Base-by-base conservation (phyloP, 2,329 filamentous ascomycete species). In the Bipolaris cookei region DNA sequence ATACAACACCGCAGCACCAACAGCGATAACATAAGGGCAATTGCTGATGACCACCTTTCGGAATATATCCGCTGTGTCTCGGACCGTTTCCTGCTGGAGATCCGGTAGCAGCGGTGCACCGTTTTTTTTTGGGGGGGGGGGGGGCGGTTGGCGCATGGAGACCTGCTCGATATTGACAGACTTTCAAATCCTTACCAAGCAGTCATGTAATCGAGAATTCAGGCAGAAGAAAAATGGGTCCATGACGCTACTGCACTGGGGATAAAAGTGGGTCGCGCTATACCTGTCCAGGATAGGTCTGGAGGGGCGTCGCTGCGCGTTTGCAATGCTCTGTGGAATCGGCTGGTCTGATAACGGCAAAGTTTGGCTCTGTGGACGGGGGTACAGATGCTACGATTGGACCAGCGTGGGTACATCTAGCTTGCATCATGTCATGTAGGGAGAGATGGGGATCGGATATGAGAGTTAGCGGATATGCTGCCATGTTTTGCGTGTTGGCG, bases 151-250 rank as follows among this genome's bases (percentile, higher is more conserved):
- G 10, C 25, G 25, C 7, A 28, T 28, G 25, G 25, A 28, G 25
- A 28, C 25, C 25, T 28, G 25, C 7, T 13, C 23, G 46, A 37
- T 37, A n/a, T n/a, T 48, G 45, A n/a, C n/a, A 16, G 43, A 38
- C 52, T 47, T 58, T 56, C 28, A 47, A 58, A 58, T 48, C 37
- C 53, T 53, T 52, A 57, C 41, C 39, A 49, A 56, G 56, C 28
- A 18, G 38, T 55, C 56, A 59, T 47, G 48, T 56, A 56, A 52
- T 56, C 54, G 20, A 41, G 8, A 6, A 42, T 18, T 38, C 39
- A 34, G 28, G 32, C 23, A 20, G 14, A 34, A 57, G 47, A 35
- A 44, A 34, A 42, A 21, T 34, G 39, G 39, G 13, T 23, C 14
- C 6, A 51, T 53, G 49, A 57, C 54, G 57, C 57, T 57, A 57